phyloP scores from a whole-genome alignment of 225 moss, liverwort and hornwort genomes.

The Takakia lepidozioides region DNA sequence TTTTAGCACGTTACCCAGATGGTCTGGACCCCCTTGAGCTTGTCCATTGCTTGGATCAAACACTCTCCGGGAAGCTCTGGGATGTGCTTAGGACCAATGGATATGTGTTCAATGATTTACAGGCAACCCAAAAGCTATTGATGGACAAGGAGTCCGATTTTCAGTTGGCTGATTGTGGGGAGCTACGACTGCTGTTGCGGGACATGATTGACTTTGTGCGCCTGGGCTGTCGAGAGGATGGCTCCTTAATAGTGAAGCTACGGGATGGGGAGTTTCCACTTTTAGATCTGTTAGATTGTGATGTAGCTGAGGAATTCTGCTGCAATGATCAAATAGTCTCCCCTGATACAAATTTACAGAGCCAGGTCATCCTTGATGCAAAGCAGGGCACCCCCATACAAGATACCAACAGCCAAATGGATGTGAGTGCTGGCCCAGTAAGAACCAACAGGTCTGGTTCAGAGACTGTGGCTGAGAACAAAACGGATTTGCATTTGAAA shows the following conservation, averaged over 20 bases:
- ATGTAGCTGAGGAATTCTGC: slow-evolving; percentile 13
- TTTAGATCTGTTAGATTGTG: slow-evolving; percentile 74
- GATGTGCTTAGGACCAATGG: slow-evolving; percentile 66
- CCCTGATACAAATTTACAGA: no score
- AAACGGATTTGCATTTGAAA: no score
- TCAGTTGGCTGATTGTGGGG: slow-evolving; percentile 59
- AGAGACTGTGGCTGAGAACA: no score
- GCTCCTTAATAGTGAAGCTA: slow-evolving; percentile 54
- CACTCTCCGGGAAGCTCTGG: slow-evolving; percentile 48
- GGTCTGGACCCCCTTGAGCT: slow-evolving; percentile 60
- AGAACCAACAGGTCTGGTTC: no score
- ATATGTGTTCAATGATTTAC: slow-evolving; percentile 41
- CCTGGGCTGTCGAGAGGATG: slow-evolving; percentile 68
- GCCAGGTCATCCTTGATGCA: no score
- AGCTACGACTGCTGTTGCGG: slow-evolving; percentile 54
- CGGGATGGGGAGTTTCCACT: slow-evolving; percentile 60
- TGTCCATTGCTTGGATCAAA: slow-evolving; percentile 53
- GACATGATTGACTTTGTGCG: slow-evolving; percentile 91
- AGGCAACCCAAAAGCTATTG: slow-evolving; percentile 14
- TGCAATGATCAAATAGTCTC: no score
- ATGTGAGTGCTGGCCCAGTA: no score
- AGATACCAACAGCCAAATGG: no score
- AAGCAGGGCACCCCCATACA: no score
- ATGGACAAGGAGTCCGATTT: slow-evolving; percentile 26
- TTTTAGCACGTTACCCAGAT: slow-evolving; percentile 59